Conservation (phyloP, 441 rosid genomes). For the Eruca vesicaria region DNA sequence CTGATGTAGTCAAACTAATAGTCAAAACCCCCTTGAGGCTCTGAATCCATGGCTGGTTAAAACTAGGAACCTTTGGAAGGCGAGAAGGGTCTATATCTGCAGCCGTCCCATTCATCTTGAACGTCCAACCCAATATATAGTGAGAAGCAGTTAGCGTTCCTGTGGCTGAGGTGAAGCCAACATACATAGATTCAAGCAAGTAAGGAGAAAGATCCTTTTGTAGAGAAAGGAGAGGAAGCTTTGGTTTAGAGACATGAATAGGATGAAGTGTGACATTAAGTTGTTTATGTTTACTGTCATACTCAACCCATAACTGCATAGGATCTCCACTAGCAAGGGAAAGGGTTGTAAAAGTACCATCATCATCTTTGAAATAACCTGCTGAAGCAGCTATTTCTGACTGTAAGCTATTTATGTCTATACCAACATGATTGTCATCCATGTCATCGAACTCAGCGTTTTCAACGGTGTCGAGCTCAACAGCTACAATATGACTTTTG, state of each 20-base stretch:
- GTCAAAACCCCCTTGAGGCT: too few relatives aligned
- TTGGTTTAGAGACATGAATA: background rate
- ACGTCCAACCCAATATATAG: background rate
- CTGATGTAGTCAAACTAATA: too few relatives aligned
- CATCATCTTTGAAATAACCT: too few relatives aligned
- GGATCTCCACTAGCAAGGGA: background rate
- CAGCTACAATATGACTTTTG: slow-evolving; percentile 34
- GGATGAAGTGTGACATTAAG: background rate
- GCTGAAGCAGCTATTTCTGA: slow-evolving; percentile 18
- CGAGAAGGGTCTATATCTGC: background rate
- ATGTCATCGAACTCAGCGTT: slow-evolving; percentile 22
- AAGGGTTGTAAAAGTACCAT: background rate
- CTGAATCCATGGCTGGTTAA: too few relatives aligned
- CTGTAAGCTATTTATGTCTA: slow-evolving; percentile 30
- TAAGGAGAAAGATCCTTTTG: background rate
- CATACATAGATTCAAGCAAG: background rate
- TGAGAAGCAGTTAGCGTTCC: background rate
- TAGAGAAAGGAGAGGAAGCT: background rate
- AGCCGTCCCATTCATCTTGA: background rate
- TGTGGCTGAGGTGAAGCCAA: background rate
- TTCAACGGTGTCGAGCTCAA: slow-evolving; percentile 32
- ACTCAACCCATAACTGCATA: background rate
- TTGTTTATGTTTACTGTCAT: background rate
- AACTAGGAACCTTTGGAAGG: background rate
- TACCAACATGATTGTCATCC: slow-evolving; percentile 41